These are phyloP conservation scores for Hawksworthiomyces lignivorus DNA, from an alignment of 2,329 filamentous ascomycete species.

Conservation along the genomic window DNA sequence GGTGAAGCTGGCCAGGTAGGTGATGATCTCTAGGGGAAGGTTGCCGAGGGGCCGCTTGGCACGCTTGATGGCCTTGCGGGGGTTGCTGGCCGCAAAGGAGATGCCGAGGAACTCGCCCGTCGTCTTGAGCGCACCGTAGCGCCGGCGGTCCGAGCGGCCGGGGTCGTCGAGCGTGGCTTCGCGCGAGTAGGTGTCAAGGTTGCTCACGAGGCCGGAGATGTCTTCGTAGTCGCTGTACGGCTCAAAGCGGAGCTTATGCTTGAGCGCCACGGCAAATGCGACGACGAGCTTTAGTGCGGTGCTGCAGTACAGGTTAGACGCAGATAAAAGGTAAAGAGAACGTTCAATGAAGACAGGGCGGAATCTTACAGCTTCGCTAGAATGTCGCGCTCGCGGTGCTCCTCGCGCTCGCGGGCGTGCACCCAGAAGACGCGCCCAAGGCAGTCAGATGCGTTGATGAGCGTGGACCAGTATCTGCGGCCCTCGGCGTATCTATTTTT, in stretches of 20 bases:
- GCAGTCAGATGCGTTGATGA: slow-evolving; percentile 55
- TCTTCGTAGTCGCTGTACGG: slow-evolving; percentile 63
- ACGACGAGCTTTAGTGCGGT: slow-evolving; percentile 62
- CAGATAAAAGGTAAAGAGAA: too few species aligned
- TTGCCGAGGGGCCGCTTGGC: slow-evolving; percentile 62
- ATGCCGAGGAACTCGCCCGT: slow-evolving; percentile 58
- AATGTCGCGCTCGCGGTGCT: slow-evolving; percentile 41
- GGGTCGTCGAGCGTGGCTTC: slow-evolving; percentile 30
- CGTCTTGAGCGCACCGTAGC: slow-evolving; percentile 37
- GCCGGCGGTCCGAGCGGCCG: slow-evolving; percentile 21
- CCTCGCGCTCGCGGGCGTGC: slow-evolving; percentile 57
- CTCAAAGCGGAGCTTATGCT: slow-evolving; percentile 67
- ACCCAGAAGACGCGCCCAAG: slow-evolving; percentile 79
- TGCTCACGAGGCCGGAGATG: slow-evolving; percentile 50
- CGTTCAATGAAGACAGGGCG: neutral
- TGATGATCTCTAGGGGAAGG: slow-evolving; percentile 64
- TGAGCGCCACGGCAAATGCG: slow-evolving; percentile 61
- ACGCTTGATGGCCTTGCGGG: slow-evolving; percentile 59
- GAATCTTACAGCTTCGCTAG: slow-evolving; percentile 50
- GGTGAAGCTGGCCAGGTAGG: slow-evolving; percentile 55
- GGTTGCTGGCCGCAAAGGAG: slow-evolving; percentile 60
- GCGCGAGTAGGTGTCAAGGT: slow-evolving; percentile 60
- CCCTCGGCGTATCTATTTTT: slow-evolving; percentile 40
- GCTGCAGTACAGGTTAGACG: slow-evolving; percentile 8
- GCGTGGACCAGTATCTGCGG: slow-evolving; percentile 48